Percentiles rank a stretch among this genome's conserved stretches.
Conservation (phyloP, 2,329 filamentous ascomycete genomes). For the Colletotrichum salicis region DNA sequence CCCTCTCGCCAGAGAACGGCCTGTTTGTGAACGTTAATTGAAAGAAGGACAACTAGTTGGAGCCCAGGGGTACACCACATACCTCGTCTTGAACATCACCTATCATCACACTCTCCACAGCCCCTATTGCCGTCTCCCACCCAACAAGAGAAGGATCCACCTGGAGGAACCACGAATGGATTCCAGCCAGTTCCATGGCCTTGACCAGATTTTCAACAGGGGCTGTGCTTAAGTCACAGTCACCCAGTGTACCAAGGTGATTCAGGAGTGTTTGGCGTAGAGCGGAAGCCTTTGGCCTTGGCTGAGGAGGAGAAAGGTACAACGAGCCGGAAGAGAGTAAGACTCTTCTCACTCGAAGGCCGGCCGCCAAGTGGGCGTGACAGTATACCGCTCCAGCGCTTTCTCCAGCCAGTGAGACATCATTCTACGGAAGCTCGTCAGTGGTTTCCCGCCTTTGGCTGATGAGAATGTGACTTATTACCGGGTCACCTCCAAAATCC, state of each 20-base stretch:
- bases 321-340: conserved; percentile 55
- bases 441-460: not conserved
- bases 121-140: conserved; percentile 48
- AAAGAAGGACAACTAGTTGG: not conserved
- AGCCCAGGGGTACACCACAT: conserved; percentile 9
- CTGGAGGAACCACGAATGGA: conserved; percentile 55
- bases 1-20: conserved; percentile 57
- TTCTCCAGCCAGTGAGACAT: conserved; percentile 55
- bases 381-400: conserved; percentile 57
- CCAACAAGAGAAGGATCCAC: conserved; percentile 47
- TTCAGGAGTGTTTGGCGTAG: not conserved
- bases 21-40: conserved; percentile 38
- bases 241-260: not conserved
- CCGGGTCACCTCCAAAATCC: conserved; percentile 44
- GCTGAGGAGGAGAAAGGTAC: conserved; percentile 54
- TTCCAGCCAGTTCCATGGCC: conserved; percentile 47
- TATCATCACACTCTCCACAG: conserved; percentile 50
- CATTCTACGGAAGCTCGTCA: conserved; percentile 38
- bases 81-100: conserved; percentile 57
- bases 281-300: conserved; percentile 29
- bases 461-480: not conserved
- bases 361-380: conserved; percentile 52
- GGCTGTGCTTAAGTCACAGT: conserved; percentile 39
- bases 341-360: conserved; percentile 45
- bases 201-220: conserved; percentile 45